Percentiles rank a stretch among this genome's conserved stretches.
Conservation (phyloP, 805 yeast genomes). For the Candida fluviatilis region DNA sequence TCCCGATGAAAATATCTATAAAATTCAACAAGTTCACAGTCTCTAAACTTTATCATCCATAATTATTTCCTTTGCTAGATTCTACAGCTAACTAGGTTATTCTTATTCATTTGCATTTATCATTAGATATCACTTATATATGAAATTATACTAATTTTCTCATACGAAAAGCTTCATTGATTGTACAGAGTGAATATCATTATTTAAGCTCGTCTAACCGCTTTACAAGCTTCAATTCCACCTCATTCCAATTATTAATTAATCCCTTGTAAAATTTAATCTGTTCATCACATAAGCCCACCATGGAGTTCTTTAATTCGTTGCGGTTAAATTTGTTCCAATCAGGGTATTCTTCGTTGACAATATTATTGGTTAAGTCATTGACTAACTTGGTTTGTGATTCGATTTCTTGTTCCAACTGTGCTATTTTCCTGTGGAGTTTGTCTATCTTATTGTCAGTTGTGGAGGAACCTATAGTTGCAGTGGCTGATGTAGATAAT, state of each 20-base stretch:
- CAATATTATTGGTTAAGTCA: slow-evolving; percentile 42
- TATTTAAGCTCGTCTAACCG: slow-evolving; percentile 20
- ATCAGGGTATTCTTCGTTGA: slow-evolving; percentile 50
- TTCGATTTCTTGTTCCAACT: slow-evolving; percentile 43
- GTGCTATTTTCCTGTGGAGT: slow-evolving; percentile 37
- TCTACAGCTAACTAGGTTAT: not conserved
- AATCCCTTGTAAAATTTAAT: slow-evolving; percentile 66
- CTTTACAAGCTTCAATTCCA: slow-evolving; percentile 33
- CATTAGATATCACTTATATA: slow-evolving; percentile 1
- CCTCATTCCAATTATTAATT: slow-evolving; percentile 66
- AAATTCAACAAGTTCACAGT: slow-evolving; percentile 4
- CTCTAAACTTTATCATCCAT: not conserved
- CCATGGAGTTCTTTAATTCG: slow-evolving; percentile 70
- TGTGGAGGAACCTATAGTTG: slow-evolving; percentile 36
- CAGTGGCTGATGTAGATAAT: slow-evolving; percentile 44
- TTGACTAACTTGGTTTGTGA: slow-evolving; percentile 42
- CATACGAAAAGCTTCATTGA: not conserved
- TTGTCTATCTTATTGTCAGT: slow-evolving; percentile 41
- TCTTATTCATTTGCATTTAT: not conserved
- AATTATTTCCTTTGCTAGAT: not conserved
- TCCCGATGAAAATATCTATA: slow-evolving; percentile 5
- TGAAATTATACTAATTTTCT: not conserved
- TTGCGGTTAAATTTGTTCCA: slow-evolving; percentile 78
- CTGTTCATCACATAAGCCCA: slow-evolving; percentile 71
- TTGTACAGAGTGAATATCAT: not conserved